Evolutionary conservation across 2,329 filamentous ascomycete genomes (phyloP), one percentile per base, ranked within the genome.

Genomic region (Hymenoscyphus linearis): DNA sequence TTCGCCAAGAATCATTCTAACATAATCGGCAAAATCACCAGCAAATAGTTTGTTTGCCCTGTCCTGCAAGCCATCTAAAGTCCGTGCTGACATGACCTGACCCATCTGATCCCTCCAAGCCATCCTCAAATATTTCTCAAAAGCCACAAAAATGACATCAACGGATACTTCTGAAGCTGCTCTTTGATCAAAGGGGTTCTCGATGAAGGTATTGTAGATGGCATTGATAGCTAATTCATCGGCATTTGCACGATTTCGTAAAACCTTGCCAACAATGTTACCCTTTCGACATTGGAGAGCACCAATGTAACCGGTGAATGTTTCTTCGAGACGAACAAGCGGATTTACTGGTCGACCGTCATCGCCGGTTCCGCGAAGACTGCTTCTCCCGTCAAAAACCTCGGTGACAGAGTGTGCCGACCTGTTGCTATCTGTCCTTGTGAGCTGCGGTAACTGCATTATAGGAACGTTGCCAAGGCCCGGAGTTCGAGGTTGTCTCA

Each of bases 61-160:
- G 62, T 83, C 81, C 67, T 96, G 92, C n/a, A 98, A 80, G 1
- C 85, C 85, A 60, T 88, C 84, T 40, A 97, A 79, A 4, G 85
- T 82, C 54, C 88, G 80, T 58, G 85, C 80, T 1, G 90, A 85
- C 73, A 98, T 85, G 60, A 98, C 85, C 2, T 90, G 85, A 0
- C 93, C 93, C 80, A 97, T 92, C 68, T 91, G 88, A 66, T 93
- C 89, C 62, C 84, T 86, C 93, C 93, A 98, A 13, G 90, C 92
- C 65, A 92, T 87, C 62, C 86, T 86, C 63, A 97, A 78, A 68
- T 97, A 98, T 64, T 96, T 97, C 73, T 97, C 93, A 72, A 97
- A 98, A 0, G 93, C 89, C 27, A 90, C 89, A 71, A 97, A 96
- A 4, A 98, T 82, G 22, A 93, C 86, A 70, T 97, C 92, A 9